Evolutionary conservation across 352 stramenopile genomes (phyloP).

Genomic region (Globisporangium takayamanum): DNA sequence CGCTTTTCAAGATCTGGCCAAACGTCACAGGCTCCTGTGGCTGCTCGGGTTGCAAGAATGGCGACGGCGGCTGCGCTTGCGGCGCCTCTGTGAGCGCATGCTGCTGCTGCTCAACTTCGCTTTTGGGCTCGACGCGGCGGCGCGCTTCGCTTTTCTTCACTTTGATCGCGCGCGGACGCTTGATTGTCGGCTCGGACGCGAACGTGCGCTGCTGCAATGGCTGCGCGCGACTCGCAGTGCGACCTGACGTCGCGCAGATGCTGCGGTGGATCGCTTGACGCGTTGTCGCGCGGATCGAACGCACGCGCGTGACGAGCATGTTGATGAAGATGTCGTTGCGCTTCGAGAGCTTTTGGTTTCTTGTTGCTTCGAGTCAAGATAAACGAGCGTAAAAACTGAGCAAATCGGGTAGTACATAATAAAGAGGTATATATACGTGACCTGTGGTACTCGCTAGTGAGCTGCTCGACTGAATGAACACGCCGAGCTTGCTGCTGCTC

Average conservation of each 20-base stretch:
- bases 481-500: too few species aligned
- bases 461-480: too few species aligned
- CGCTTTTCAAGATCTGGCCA: constrained; percentile 59
- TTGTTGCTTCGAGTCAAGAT: too few species aligned
- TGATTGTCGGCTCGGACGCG: constrained; percentile 24
- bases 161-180: constrained; percentile 56
- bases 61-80: constrained; percentile 16
- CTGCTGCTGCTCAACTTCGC: constrained; percentile 7
- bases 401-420: too few species aligned
- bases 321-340: too few species aligned
- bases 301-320: too few species aligned
- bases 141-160: constrained; percentile 67
- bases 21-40: constrained; percentile 45
- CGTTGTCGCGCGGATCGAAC: too few species aligned
- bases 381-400: too few species aligned
- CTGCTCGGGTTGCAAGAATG: constrained; percentile 31
- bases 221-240: not conserved
- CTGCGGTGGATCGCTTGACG: too few species aligned
- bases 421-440: too few species aligned
- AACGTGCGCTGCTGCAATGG: constrained; percentile 21
- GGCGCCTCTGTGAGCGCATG: constrained; percentile 37
- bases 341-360: too few species aligned
- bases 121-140: constrained; percentile 40
- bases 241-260: not conserved
- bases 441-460: too few species aligned